These are phyloP conservation scores for Mesembryanthemum crystallinum DNA, from an alignment of 148 eudicot genomes.

Conservation along the genomic window DNA sequence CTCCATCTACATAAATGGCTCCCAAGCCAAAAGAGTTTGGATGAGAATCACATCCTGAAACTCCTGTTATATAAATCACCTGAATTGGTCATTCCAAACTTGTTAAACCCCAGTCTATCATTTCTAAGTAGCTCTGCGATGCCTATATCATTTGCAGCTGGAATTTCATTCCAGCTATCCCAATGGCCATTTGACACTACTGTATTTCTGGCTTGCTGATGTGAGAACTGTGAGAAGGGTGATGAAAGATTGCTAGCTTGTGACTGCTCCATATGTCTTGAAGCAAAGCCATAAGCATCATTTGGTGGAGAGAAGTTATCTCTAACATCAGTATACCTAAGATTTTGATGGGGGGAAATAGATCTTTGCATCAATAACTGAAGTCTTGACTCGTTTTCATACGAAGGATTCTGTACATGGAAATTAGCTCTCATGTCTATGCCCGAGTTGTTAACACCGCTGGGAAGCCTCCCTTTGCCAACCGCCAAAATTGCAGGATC, in stretches of 20 bases:
- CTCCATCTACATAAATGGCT: slow-evolving; percentile 23
- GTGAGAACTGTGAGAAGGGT: slow-evolving; percentile 38
- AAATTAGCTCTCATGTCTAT: slow-evolving; percentile 52
- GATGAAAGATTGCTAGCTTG: slow-evolving; percentile 39
- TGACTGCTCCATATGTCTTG: slow-evolving; percentile 60
- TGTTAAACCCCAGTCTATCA: slow-evolving; percentile 59
- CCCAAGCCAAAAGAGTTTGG: slow-evolving; percentile 20
- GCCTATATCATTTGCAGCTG: slow-evolving; percentile 45
- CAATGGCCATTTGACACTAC: slow-evolving; percentile 64
- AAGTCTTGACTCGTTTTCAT: slow-evolving; percentile 64
- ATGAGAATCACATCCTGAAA: slow-evolving; percentile 62
- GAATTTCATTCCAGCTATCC: slow-evolving; percentile 55
- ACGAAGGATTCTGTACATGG: slow-evolving; percentile 48
- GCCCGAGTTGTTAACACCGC: slow-evolving; percentile 45
- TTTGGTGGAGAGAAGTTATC: slow-evolving; percentile 39
- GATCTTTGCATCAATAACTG: slow-evolving; percentile 71
- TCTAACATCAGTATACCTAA: slow-evolving; percentile 45
- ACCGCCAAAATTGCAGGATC: slow-evolving; percentile 99
- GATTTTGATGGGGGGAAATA: slow-evolving; percentile 57
- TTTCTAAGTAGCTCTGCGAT: slow-evolving; percentile 55
- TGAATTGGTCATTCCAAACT: slow-evolving; percentile 63
- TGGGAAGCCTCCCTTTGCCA: slow-evolving; percentile 76
- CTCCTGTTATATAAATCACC: slow-evolving; percentile 66
- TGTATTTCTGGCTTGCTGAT: slow-evolving; percentile 55
- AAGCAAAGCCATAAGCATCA: slow-evolving; percentile 51